These are phyloP conservation scores for Neonectria punicea DNA, from an alignment of 2,329 filamentous ascomycete genomes.

Conservation along the genomic window DNA sequence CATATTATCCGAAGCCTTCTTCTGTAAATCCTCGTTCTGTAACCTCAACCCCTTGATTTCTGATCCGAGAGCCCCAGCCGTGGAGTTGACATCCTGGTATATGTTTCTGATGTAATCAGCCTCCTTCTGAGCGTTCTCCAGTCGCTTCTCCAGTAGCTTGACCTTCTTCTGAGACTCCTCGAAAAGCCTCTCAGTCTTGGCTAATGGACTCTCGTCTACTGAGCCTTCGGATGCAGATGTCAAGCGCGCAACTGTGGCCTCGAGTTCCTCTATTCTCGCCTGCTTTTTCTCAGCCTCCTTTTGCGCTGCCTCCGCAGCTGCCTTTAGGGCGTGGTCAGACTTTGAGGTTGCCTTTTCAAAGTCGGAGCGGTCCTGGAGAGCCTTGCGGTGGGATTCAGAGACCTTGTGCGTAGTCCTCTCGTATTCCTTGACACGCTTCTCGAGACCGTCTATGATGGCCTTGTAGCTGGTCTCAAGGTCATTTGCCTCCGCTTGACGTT, in stretches of 20 bases:
- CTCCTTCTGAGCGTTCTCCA: conserved; percentile 57
- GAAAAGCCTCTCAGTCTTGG: conserved; percentile 46
- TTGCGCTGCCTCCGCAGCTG: conserved; percentile 39
- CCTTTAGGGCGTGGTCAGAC: conserved; percentile 46
- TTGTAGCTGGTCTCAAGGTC: conserved; percentile 51
- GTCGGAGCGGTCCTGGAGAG: conserved; percentile 60
- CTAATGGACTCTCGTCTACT: conserved; percentile 41
- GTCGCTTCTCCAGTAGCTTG: conserved; percentile 53
- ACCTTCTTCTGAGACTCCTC: conserved; percentile 52
- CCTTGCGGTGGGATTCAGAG: conserved; percentile 59
- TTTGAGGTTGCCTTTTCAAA: conserved; percentile 60
- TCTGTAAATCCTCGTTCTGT: conserved; percentile 53
- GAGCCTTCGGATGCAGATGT: conserved; percentile 37
- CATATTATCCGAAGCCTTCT: conserved; percentile 57
- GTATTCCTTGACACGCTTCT: conserved; percentile 58
- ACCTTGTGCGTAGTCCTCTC: conserved; percentile 56
- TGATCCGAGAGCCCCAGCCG: conserved; percentile 55
- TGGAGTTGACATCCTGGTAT: conserved; percentile 68
- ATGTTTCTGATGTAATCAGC: conserved; percentile 66
- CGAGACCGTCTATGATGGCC: conserved; percentile 55
- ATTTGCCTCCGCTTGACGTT: conserved; percentile 41
- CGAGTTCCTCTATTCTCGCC: conserved; percentile 51
- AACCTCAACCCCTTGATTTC: conserved; percentile 60
- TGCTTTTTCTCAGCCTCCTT: conserved; percentile 52
- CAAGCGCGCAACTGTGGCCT: conserved; percentile 45